A percentile compares a stretch with the other conserved stretches of the same genome.
These are phyloP conservation scores for Dactylella cylindrospora DNA, from an alignment of 2,329 filamentous ascomycete species.

Conservation along the genomic window DNA sequence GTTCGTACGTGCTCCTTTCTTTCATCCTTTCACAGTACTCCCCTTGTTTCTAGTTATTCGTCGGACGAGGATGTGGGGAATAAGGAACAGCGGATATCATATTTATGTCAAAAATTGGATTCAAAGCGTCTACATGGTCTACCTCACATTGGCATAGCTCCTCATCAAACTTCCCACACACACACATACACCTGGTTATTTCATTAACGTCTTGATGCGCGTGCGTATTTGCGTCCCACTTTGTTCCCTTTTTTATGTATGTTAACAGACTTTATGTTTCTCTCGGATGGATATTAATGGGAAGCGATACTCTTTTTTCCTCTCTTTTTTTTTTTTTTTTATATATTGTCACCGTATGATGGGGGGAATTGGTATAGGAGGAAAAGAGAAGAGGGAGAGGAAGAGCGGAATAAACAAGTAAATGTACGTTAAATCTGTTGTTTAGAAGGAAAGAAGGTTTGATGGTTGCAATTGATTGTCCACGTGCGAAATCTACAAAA, in stretches of 20 bases:
- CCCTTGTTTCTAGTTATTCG: too few species aligned
- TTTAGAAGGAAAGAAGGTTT: too few species aligned
- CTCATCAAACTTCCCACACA: too few species aligned
- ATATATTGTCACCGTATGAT: neutral
- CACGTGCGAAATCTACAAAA: too few species aligned
- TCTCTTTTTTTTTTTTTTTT: conserved; percentile 17
- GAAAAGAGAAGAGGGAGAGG: neutral
- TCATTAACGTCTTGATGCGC: neutral
- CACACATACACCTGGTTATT: neutral
- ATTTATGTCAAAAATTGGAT: too few species aligned
- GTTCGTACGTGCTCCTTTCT: conserved; percentile 4
- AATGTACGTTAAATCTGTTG: too few species aligned
- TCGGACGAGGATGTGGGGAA: too few species aligned
- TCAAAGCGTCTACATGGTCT: too few species aligned
- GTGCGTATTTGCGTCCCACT: neutral
- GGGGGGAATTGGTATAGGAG: neutral
- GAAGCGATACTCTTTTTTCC: conserved; percentile 32
- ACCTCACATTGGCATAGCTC: conserved; percentile 7
- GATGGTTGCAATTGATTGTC: too few species aligned
- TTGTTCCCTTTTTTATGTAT: conserved; percentile 25
- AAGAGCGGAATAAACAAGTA: neutral
- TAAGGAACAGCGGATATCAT: too few species aligned
- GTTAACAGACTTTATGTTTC: conserved; percentile 42
- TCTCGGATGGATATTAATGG: conserved; percentile 44
- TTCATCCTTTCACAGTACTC: too few species aligned